Conservation (phyloP, 169 alveolate genomes). For the Plasmodium vivax region DNA sequence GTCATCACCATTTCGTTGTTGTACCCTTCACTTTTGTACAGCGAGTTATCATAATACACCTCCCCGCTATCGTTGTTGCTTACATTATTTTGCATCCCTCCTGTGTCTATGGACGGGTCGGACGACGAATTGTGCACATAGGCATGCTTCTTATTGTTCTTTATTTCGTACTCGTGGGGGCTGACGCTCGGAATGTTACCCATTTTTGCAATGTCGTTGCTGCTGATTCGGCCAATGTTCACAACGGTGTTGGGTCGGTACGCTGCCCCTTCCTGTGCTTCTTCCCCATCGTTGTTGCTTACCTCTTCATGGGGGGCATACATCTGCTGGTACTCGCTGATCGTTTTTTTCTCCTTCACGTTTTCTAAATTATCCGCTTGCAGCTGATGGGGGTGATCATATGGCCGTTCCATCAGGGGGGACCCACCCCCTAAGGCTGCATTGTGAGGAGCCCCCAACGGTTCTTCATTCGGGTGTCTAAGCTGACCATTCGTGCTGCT, state of each 20-base stretch:
- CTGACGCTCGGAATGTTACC: background rate
- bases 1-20: background rate
- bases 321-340: background rate
- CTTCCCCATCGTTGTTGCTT: background rate
- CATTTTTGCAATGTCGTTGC: background rate
- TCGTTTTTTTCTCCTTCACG: background rate
- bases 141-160: constrained; percentile 42
- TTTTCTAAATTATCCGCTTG: background rate
- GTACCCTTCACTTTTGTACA: background rate
- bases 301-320: background rate
- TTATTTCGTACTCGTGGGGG: constrained; percentile 21
- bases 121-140: constrained; percentile 12
- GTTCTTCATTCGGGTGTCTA: background rate
- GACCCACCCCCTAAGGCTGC: background rate
- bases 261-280: background rate
- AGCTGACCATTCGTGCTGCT: background rate
- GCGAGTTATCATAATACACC: background rate
- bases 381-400: background rate
- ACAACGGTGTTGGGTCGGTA: background rate
- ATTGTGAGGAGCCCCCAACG: background rate
- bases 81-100: background rate
- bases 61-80: background rate
- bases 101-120: constrained; percentile 30
- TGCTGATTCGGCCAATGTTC: background rate
- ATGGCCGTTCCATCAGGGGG: background rate